A percentile compares a stretch with the other conserved stretches of the same genome.
These are phyloP conservation scores for Deuterostichococcus epilithicus DNA, from an alignment of 139 green algal genomes.

Conservation along the genomic window DNA sequence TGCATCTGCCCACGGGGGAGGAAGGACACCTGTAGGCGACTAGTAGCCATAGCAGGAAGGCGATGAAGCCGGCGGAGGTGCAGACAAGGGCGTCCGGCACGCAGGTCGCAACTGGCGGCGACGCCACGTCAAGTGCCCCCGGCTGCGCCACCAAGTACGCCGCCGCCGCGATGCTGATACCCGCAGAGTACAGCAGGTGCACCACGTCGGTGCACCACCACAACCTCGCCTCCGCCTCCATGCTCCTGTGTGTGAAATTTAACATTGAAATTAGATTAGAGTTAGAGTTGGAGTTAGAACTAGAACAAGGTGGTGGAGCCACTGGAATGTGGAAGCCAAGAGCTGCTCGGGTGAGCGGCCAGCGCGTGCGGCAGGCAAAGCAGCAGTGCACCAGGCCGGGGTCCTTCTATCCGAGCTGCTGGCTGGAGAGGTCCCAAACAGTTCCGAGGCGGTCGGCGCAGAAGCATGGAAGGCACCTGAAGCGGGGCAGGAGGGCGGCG, in stretches of 20 bases:
- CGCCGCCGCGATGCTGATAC: conserved; percentile 21
- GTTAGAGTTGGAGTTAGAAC: too few species aligned
- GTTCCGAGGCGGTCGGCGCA: too few species aligned
- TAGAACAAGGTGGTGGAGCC: too few species aligned
- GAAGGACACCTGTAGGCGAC: conserved; percentile 33
- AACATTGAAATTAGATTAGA: too few species aligned
- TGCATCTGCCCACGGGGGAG: too few species aligned
- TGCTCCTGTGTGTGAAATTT: conserved; percentile 26
- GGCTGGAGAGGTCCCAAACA: too few species aligned
- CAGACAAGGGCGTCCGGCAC: conserved; percentile 32
- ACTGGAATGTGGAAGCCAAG: too few species aligned
- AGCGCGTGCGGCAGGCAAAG: background rate
- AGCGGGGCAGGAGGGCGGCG: background rate
- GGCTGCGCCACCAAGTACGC: conserved; percentile 25
- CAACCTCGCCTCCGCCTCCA: conserved; percentile 21
- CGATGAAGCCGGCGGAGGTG: conserved; percentile 63
- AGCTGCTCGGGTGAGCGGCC: too few species aligned
- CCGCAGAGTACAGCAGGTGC: conserved; percentile 44
- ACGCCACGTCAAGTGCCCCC: conserved; percentile 11
- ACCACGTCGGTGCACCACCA: conserved; percentile 47
- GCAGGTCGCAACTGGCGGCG: conserved; percentile 10
- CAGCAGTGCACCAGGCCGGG: background rate
- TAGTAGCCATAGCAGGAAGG: conserved; percentile 64
- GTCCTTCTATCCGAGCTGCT: too few species aligned
- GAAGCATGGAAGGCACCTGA: conserved; percentile 1